A percentile compares a stretch with the other conserved stretches of the same genome.
Conservation (phyloP, 2,329 filamentous ascomycete species). For the Chalaropsis ovoidea region DNA sequence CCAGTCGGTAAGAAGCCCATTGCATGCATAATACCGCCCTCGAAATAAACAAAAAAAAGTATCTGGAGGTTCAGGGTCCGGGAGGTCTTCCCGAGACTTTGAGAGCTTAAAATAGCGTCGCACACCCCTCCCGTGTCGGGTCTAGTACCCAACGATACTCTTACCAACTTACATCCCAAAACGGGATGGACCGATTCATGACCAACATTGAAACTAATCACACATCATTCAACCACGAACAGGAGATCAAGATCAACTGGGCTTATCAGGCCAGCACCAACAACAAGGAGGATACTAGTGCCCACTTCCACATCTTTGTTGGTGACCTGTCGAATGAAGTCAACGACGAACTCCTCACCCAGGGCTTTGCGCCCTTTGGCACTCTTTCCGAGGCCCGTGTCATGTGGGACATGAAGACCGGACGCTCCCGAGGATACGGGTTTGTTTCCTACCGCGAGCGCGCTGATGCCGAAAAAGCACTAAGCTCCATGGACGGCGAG, state of each 20-base stretch:
- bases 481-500: conserved; percentile 97
- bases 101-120: neutral
- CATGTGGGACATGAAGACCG: conserved; percentile 99
- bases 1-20: conserved; percentile 61
- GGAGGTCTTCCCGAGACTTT: neutral
- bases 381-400: conserved; percentile 94
- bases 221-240: conserved; percentile 18
- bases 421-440: conserved; percentile 89
- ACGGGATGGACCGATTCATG: neutral
- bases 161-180: neutral
- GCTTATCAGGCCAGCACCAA: conserved; percentile 92
- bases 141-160: neutral
- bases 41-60: neutral
- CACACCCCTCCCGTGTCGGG: neutral
- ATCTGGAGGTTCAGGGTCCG: neutral
- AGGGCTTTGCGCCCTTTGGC: conserved; percentile 93
- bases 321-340: conserved; percentile 97
- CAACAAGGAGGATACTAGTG: conserved; percentile 94
- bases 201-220: neutral
- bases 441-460: conserved; percentile 97
- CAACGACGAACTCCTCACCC: conserved; percentile 86
- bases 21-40: neutral
- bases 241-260: conserved; percentile 99
- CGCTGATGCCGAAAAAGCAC: conserved; percentile 83
- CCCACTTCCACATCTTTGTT: conserved; percentile 98